Conservation (phyloP, 768 basidiomycete genomes). For the Amyloporia xantha region DNA sequence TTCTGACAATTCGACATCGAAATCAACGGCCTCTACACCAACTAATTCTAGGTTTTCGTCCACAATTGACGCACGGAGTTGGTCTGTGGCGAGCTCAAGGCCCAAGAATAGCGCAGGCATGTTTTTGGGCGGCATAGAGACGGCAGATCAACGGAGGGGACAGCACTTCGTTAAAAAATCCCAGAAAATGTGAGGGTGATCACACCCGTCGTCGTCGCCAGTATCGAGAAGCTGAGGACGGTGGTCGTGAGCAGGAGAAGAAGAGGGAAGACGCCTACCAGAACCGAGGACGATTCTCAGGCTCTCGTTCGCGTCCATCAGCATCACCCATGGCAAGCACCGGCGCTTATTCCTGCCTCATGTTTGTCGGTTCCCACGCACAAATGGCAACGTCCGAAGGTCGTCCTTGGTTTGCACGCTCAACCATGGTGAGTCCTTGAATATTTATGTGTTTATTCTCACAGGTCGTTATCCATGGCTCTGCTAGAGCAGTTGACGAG, state of each 20-base stretch:
- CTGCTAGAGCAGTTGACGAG: no score
- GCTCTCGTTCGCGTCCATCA: constrained; percentile 6
- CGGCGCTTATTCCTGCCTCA: constrained; percentile 3
- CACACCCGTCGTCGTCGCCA: constrained; percentile 2
- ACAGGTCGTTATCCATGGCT: no score
- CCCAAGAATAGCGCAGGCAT: constrained; percentile 68
- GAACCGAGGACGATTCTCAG: constrained; percentile 5
- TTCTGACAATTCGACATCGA: constrained; percentile 72
- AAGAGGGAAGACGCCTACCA: constrained; percentile 1
- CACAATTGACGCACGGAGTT: constrained; percentile 75
- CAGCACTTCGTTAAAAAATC: neutral
- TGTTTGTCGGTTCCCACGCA: neutral
- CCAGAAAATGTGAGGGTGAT: neutral
- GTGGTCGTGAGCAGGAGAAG: constrained; percentile 5
- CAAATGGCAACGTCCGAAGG: neutral
- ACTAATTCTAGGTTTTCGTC: constrained; percentile 79
- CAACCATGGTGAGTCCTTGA: no score
- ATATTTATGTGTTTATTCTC: no score
- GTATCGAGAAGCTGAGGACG: constrained; percentile 1
- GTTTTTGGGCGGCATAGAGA: constrained; percentile 30
- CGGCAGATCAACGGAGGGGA: neutral
- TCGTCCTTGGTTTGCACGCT: no score
- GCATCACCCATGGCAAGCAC: neutral
- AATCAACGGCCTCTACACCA: constrained; percentile 77
- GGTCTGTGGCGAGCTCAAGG: constrained; percentile 80